Conservation (phyloP, 257 asterid genomes). For the Jacaranda copaia region DNA sequence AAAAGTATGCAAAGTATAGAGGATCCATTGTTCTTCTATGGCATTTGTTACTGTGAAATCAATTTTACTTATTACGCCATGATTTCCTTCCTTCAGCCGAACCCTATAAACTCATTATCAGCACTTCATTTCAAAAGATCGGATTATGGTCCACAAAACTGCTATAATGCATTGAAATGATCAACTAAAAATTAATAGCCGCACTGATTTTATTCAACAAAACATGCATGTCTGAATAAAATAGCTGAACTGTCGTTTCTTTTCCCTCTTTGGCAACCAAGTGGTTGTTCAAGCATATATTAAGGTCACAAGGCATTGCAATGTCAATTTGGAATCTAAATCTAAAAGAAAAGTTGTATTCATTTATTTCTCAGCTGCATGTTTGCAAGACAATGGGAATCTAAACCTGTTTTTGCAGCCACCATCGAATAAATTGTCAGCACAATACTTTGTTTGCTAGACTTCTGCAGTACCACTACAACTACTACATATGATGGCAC, state of each 20-base stretch:
- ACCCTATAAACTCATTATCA: slow-evolving; percentile 6
- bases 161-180: slow-evolving; percentile 1
- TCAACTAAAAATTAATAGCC: not conserved
- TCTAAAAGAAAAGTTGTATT: slow-evolving; percentile 9
- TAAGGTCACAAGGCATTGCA: slow-evolving; percentile 19
- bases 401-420: not conserved
- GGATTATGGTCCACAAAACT: not conserved
- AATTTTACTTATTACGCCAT: slow-evolving; percentile 3
- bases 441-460: not conserved
- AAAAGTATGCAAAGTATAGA: not conserved
- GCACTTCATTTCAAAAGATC: slow-evolving; percentile 19
- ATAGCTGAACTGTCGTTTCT: slow-evolving; percentile 15
- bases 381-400: not conserved
- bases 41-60: not conserved
- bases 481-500: not conserved
- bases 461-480: not conserved
- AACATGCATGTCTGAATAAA: slow-evolving; percentile 18
- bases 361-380: not conserved
- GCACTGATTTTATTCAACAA: not conserved
- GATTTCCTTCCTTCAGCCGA: slow-evolving; percentile 1
- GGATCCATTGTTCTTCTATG: too few species aligned
- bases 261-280: slow-evolving; percentile 1
- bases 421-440: not conserved
- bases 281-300: slow-evolving; percentile 13
- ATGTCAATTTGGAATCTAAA: slow-evolving; percentile 6